These are phyloP conservation scores for Phialocephala sp. DNA, from an alignment of 2,329 filamentous ascomycete species.

Conservation along the genomic window DNA sequence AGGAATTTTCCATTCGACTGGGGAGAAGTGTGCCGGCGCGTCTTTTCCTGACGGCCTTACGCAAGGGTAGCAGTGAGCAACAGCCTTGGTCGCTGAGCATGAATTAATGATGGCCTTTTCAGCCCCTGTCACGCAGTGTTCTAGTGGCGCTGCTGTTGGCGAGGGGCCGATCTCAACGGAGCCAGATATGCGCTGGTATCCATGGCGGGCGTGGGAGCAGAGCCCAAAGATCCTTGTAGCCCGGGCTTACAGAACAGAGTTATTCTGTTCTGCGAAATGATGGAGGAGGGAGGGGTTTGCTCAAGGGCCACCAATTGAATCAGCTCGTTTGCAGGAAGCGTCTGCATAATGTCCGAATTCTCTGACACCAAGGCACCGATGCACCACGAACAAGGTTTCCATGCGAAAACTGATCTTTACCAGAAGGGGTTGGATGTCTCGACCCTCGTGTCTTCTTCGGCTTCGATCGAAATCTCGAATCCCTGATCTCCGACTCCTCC, in stretches of 20 bases:
- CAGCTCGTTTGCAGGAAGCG: background rate
- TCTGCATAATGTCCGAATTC: slow-evolving; percentile 33
- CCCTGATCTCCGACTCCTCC: slow-evolving; percentile 14
- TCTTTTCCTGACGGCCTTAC: slow-evolving; percentile 4
- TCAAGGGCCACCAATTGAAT: slow-evolving; percentile 7
- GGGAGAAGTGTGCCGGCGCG: slow-evolving; percentile 13
- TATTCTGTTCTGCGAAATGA: slow-evolving; percentile 8
- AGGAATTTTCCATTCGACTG: background rate
- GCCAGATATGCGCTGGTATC: slow-evolving; percentile 28
- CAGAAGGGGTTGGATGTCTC: slow-evolving; percentile 25
- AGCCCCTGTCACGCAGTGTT: slow-evolving; percentile 21
- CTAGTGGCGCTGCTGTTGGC: background rate
- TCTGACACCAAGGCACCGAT: slow-evolving; percentile 21
- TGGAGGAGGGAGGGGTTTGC: background rate
- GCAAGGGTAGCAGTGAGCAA: background rate
- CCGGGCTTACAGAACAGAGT: slow-evolving; percentile 19
- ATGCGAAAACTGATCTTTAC: slow-evolving; percentile 21
- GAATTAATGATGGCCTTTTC: background rate
- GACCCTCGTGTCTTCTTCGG: slow-evolving; percentile 29
- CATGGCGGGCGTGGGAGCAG: slow-evolving; percentile 13
- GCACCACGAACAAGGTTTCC: background rate
- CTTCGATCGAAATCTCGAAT: slow-evolving; percentile 22
- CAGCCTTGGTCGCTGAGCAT: background rate
- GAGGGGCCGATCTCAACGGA: slow-evolving; percentile 13
- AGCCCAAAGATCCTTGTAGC: slow-evolving; percentile 14